phyloP scores from a whole-genome alignment of 2,329 filamentous ascomycete species.

The Furcasterigmium sp. region DNA sequence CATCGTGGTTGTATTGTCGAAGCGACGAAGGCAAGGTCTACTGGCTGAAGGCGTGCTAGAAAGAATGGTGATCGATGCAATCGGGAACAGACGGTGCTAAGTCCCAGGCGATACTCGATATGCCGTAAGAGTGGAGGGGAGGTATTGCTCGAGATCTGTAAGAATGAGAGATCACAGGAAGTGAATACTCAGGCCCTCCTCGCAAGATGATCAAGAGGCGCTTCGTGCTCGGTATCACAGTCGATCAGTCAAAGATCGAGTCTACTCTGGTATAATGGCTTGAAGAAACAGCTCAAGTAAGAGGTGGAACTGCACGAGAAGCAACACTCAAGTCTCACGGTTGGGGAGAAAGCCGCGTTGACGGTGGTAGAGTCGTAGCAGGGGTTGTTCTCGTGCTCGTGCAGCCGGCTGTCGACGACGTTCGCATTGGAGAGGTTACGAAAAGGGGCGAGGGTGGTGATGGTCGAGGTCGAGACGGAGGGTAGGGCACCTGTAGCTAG shows the following conservation, averaged over 20 bases:
- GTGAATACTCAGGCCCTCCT: slow-evolving; percentile 24
- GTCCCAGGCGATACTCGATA: slow-evolving; percentile 18
- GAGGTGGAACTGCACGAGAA: too few relatives aligned
- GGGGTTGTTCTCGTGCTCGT: background rate
- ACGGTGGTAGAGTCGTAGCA: background rate
- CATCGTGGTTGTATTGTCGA: slow-evolving; percentile 47
- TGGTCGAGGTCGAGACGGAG: background rate
- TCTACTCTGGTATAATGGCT: background rate
- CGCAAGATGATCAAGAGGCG: slow-evolving; percentile 5
- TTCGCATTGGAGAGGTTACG: slow-evolving; percentile 1
- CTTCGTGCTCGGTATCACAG: slow-evolving; percentile 1
- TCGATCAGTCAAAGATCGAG: background rate
- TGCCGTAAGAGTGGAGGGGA: slow-evolving; percentile 16
- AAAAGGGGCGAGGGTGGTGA: background rate
- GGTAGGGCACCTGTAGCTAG: too few relatives aligned
- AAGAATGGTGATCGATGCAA: slow-evolving; percentile 5
- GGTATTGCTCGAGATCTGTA: slow-evolving; percentile 7
- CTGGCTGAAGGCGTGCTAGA: slow-evolving; percentile 4
- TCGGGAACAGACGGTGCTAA: slow-evolving; percentile 3
- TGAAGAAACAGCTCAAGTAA: background rate
- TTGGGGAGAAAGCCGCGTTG: background rate
- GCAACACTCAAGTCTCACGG: background rate
- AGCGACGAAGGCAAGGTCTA: slow-evolving; percentile 2
- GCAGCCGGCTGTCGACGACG: background rate
- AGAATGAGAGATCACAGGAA: slow-evolving; percentile 18